These are phyloP conservation scores for Pisolithus albus DNA, from an alignment of 768 basidiomycete genomes.

Conservation along the genomic window DNA sequence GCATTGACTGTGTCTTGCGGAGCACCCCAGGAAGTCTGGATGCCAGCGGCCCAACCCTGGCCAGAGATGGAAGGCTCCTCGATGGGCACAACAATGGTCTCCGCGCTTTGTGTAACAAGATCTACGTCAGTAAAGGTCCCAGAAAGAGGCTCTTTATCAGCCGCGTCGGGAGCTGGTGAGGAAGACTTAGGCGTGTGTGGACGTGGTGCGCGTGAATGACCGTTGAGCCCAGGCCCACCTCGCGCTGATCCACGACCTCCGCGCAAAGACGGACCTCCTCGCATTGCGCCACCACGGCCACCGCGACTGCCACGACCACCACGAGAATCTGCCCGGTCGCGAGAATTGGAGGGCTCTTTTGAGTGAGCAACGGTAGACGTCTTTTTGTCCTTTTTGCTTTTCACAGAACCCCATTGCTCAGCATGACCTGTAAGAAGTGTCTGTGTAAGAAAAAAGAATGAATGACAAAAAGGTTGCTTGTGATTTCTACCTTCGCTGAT, in stretches of 20 bases:
- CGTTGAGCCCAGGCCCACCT: conserved; percentile 28
- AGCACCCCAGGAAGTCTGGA: conserved; percentile 17
- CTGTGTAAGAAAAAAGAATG: conserved; percentile 1
- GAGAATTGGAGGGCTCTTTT: conserved; percentile 36
- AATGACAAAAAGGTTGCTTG: neutral
- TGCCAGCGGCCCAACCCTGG: conserved; percentile 1
- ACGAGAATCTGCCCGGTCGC: conserved; percentile 33
- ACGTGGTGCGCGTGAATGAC: conserved; percentile 21
- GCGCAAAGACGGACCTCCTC: neutral
- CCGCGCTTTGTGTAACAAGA: neutral
- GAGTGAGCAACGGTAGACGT: conserved; percentile 30
- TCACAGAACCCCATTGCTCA: conserved; percentile 78
- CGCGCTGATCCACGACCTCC: conserved; percentile 37
- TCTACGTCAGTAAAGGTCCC: conserved; percentile 7
- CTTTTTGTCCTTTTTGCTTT: conserved; percentile 87
- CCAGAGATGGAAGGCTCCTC: conserved; percentile 14
- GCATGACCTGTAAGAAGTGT: conserved; percentile 47
- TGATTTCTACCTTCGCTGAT: conserved; percentile 59
- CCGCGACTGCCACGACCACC: conserved; percentile 58
- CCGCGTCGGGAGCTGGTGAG: conserved; percentile 30
- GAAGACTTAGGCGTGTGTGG: conserved; percentile 21
- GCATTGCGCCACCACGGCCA: conserved; percentile 33
- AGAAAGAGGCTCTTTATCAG: conserved; percentile 21
- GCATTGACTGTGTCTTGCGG: conserved; percentile 30
- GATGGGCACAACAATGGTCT: neutral